These are phyloP conservation scores for Ogataea nakhonphanomensis DNA, from an alignment of 805 yeast genomes.

Conservation along the genomic window DNA sequence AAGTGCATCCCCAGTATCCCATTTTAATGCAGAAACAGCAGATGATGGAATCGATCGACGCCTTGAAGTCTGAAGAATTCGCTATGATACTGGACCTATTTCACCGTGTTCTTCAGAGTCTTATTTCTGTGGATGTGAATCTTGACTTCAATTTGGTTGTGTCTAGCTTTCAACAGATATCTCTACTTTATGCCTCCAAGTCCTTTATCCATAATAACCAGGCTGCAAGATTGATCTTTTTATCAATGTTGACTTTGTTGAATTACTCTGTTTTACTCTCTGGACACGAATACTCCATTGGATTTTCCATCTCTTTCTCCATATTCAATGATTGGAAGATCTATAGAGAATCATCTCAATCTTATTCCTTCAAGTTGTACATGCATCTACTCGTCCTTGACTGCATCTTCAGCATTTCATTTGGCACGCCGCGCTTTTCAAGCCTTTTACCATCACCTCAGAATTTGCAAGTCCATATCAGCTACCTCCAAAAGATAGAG, in stretches of 20 bases:
- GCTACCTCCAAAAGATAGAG: conserved; percentile 11
- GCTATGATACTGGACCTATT: conserved; percentile 39
- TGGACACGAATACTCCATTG: conserved; percentile 58
- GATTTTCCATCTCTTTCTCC: conserved; percentile 50
- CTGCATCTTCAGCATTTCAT: conserved; percentile 48
- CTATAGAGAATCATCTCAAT: conserved; percentile 31
- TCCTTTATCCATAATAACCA: conserved; percentile 28
- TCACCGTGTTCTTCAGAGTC: conserved; percentile 37
- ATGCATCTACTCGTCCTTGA: conserved; percentile 47
- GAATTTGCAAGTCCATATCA: conserved; percentile 18
- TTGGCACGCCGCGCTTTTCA: conserved; percentile 39
- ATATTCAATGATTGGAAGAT: conserved; percentile 59
- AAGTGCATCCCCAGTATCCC: conserved; percentile 44
- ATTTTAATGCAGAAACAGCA: conserved; percentile 37
- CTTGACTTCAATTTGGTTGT: conserved; percentile 34
- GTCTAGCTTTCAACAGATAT: conserved; percentile 34
- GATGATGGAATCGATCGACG: conserved; percentile 26
- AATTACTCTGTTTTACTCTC: conserved; percentile 57
- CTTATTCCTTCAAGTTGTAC: conserved; percentile 35
- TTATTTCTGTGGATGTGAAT: conserved; percentile 30
- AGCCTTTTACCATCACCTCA: conserved; percentile 20
- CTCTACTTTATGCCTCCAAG: conserved; percentile 37
- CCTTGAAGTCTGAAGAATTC: conserved; percentile 30
- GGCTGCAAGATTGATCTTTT: conserved; percentile 31
- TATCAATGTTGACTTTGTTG: conserved; percentile 39